These are phyloP conservation scores for Alternaria consortialis DNA, from an alignment of 2,329 filamentous ascomycete species.

Conservation along the genomic window DNA sequence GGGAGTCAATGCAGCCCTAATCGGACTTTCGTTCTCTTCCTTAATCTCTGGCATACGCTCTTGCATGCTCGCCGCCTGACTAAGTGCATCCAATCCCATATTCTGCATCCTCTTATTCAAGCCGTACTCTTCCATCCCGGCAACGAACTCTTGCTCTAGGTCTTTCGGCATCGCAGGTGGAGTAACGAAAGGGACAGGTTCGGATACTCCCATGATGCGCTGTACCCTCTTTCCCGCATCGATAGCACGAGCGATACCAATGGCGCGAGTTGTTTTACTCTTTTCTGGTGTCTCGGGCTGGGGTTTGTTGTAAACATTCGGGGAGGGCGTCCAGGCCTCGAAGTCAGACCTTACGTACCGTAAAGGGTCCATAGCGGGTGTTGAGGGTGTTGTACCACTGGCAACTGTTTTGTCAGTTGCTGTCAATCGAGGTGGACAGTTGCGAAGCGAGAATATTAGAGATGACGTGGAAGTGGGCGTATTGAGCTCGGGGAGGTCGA, in stretches of 20 bases:
- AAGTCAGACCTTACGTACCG: background rate
- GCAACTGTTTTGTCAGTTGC: background rate
- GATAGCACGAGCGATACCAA: constrained; percentile 8
- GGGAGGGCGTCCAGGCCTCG: background rate
- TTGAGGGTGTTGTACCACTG: background rate
- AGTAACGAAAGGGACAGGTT: constrained; percentile 18
- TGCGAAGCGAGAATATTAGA: constrained; percentile 1
- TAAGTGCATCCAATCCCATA: background rate
- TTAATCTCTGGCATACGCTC: constrained; percentile 2
- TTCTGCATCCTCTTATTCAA: background rate
- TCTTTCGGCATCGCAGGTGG: constrained; percentile 21
- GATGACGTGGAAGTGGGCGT: constrained; percentile 1
- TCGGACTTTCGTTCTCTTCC: constrained; percentile 7
- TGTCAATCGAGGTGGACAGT: constrained; percentile 5
- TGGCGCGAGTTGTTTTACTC: constrained; percentile 6
- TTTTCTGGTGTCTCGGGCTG: background rate
- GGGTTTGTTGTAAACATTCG: constrained; percentile 6
- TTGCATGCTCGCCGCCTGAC: background rate
- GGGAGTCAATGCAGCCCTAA: background rate
- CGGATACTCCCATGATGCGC: constrained; percentile 19
- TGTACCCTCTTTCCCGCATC: constrained; percentile 19
- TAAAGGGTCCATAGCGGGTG: background rate
- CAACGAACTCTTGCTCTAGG: constrained; percentile 14
- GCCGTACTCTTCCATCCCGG: constrained; percentile 18
- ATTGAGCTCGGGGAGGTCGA: background rate